Evolutionary conservation across 805 yeast genomes (phyloP).

Genomic region (Ogataea saltuana): DNA sequence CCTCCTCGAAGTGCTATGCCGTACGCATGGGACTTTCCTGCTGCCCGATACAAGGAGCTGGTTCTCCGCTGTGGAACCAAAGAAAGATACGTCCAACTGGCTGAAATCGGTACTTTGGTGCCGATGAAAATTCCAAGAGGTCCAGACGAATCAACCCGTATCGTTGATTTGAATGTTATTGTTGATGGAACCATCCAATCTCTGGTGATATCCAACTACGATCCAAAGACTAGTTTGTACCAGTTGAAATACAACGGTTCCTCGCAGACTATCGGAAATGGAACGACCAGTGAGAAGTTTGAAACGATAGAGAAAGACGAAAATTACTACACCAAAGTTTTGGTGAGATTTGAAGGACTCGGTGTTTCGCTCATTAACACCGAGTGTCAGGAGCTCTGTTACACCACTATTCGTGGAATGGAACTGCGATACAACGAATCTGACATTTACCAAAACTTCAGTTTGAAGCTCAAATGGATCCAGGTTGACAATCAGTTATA

Average conservation of each 20-base stretch:
- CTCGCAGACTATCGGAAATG: slow-evolving; percentile 27
- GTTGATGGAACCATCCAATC: slow-evolving; percentile 97
- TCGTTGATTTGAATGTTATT: slow-evolving; percentile 85
- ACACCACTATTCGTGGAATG: slow-evolving; percentile 77
- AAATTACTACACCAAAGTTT: slow-evolving; percentile 51
- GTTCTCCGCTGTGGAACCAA: slow-evolving; percentile 69
- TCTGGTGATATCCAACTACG: slow-evolving; percentile 78
- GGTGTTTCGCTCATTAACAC: slow-evolving; percentile 84
- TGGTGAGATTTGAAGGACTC: slow-evolving; percentile 75
- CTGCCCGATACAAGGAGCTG: slow-evolving; percentile 80
- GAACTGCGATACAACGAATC: slow-evolving; percentile 82
- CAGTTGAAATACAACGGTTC: slow-evolving; percentile 45
- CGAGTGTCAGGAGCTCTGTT: slow-evolving; percentile 73
- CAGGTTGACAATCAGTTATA: slow-evolving; percentile 91
- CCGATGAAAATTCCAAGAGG: slow-evolving; percentile 76
- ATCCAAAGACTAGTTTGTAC: slow-evolving; percentile 74
- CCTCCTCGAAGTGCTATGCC: slow-evolving; percentile 96
- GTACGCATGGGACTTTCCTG: slow-evolving; percentile 96
- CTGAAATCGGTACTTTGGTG: slow-evolving; percentile 87
- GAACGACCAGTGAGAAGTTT: slow-evolving; percentile 45
- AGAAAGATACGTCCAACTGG: slow-evolving; percentile 78
- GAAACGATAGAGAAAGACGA: slow-evolving; percentile 57
- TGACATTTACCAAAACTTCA: slow-evolving; percentile 75
- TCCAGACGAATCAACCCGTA: slow-evolving; percentile 30
- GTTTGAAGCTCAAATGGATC: slow-evolving; percentile 87